phyloP scores from a whole-genome alignment of 2,329 filamentous ascomycete genomes.

The Paracoccidioides brasiliensis region DNA sequence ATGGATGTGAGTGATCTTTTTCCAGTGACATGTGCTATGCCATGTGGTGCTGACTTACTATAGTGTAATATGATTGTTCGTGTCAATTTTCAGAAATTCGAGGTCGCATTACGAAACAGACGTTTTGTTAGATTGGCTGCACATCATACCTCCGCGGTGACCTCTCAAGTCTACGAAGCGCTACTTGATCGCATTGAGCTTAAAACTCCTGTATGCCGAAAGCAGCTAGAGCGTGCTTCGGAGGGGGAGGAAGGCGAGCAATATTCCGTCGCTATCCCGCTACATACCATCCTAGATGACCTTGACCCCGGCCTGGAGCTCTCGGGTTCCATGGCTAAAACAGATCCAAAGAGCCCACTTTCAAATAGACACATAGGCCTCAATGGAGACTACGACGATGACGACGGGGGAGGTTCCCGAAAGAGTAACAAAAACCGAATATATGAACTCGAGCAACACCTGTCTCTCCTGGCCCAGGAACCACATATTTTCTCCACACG shows the following conservation, averaged over 20 bases:
- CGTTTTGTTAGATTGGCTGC: constrained; percentile 61
- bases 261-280: constrained; percentile 24
- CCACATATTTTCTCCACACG: constrained; percentile 27
- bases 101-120: constrained; percentile 68
- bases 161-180: constrained; percentile 63
- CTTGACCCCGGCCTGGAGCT: constrained; percentile 27
- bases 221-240: constrained; percentile 24
- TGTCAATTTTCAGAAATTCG: constrained; percentile 73
- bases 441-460: constrained; percentile 28
- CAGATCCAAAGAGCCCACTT: constrained; percentile 15
- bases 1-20: constrained; percentile 24
- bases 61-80: constrained; percentile 61
- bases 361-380: constrained; percentile 31
- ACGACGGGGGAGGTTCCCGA: constrained; percentile 39
- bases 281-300: constrained; percentile 24
- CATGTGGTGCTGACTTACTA: constrained; percentile 1
- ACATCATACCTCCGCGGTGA: constrained; percentile 57
- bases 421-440: constrained; percentile 16
- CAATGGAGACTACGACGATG: constrained; percentile 34
- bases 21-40: not conserved
- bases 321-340: constrained; percentile 23
- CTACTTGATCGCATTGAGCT: constrained; percentile 59
- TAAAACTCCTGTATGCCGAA: constrained; percentile 53
- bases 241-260: constrained; percentile 31
- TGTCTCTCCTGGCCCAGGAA: constrained; percentile 38